Evolutionary conservation across 2,329 filamentous ascomycete species (phyloP).

Genomic region (Rutstroemia sp.): DNA sequence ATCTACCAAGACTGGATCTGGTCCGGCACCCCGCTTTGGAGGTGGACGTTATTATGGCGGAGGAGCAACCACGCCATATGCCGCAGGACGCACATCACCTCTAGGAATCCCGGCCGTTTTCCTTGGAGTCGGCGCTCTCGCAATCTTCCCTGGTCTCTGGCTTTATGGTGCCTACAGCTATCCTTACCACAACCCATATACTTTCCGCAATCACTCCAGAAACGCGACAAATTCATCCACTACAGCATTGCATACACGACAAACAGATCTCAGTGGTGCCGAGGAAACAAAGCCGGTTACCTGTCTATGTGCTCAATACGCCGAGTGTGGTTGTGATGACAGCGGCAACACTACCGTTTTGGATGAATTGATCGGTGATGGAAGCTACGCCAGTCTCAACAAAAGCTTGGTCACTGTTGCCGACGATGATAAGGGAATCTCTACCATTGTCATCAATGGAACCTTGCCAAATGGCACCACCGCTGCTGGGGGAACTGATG

Average conservation of each 20-base stretch:
- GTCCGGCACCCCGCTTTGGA: conserved; percentile 49
- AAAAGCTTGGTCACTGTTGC: conserved; percentile 54
- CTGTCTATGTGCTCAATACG: conserved; percentile 51
- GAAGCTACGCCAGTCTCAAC: conserved; percentile 52
- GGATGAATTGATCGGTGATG: conserved; percentile 56
- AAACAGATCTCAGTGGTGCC: conserved; percentile 20
- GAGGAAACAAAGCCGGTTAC: conserved; percentile 54
- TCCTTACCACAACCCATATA: conserved; percentile 50
- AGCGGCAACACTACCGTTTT: conserved; percentile 53
- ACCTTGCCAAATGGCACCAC: conserved; percentile 63
- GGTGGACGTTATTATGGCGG: conserved; percentile 61
- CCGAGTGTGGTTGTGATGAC: conserved; percentile 62
- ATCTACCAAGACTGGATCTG: conserved; percentile 49
- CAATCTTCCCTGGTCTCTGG: conserved; percentile 48
- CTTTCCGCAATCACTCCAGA: conserved; percentile 39
- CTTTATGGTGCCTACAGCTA: conserved; percentile 55
- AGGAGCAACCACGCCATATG: conserved; percentile 55
- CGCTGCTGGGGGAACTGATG: conserved; percentile 38
- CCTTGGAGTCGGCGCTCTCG: conserved; percentile 42
- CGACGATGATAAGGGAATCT: conserved; percentile 56
- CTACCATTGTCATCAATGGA: conserved; percentile 66
- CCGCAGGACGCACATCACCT: conserved; percentile 41
- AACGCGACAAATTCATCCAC: conserved; percentile 23
- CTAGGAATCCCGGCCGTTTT: conserved; percentile 42
- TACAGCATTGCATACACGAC: conserved; percentile 31